A percentile compares a stretch with the other conserved stretches of the same genome.
phyloP scores from a whole-genome alignment of 106 monocot species.

The Chionographis japonica region DNA sequence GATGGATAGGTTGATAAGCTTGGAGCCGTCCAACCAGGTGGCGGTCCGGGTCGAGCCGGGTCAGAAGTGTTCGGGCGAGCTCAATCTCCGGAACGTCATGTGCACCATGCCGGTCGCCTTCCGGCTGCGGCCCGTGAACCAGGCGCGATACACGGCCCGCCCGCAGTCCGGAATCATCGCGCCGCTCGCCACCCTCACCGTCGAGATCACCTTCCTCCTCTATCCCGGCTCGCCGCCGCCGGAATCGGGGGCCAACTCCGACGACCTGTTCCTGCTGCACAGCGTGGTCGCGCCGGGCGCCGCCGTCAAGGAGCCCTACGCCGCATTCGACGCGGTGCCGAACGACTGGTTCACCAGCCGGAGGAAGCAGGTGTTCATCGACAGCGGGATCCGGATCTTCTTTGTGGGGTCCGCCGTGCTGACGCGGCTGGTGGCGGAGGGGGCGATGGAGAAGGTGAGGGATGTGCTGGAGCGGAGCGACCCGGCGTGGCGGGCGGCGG shows the following conservation, averaged over 20 bases:
- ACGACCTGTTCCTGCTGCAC: conserved; percentile 21
- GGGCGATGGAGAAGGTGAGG: conserved; percentile 7
- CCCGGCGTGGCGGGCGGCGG: conserved; percentile 15
- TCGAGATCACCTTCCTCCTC: conserved; percentile 13
- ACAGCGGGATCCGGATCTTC: conserved; percentile 11
- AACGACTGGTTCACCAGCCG: conserved; percentile 18
- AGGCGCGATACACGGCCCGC: conserved; percentile 3
- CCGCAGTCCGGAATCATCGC: conserved; percentile 21
- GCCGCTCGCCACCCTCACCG: conserved; percentile 10
- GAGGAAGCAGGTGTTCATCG: conserved; percentile 22
- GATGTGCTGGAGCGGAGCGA: conserved; percentile 19
- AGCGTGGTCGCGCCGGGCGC: conserved; percentile 22
- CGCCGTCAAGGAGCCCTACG: neutral
- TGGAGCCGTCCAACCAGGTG: conserved; percentile 20
- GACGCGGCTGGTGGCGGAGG: conserved; percentile 1
- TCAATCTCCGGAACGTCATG: conserved; percentile 28
- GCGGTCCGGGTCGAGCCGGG: conserved; percentile 14
- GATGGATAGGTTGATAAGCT: conserved; percentile 15
- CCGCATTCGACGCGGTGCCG: conserved; percentile 12
- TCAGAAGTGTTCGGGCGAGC: conserved; percentile 9
- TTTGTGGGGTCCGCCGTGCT: conserved; percentile 22
- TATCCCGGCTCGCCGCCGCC: neutral
- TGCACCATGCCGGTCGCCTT: conserved; percentile 24
- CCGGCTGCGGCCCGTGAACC: conserved; percentile 16
- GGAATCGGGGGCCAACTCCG: conserved; percentile 4